Conservation (phyloP, 202 grass and related monocot genomes). For the Setaria italica region DNA sequence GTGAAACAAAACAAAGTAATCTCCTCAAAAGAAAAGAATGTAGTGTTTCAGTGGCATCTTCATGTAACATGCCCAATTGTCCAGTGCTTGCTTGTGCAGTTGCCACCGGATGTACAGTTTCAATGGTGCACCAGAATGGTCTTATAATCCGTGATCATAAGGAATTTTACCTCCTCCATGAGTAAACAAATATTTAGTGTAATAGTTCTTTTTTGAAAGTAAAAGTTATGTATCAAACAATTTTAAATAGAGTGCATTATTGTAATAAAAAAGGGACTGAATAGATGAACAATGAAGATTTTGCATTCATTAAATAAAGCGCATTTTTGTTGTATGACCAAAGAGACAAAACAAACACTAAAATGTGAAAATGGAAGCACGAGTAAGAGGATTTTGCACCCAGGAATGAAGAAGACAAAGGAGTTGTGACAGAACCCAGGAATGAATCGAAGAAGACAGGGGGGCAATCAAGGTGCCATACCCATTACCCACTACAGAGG, state of each 20-base stretch:
- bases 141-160: constrained; percentile 33
- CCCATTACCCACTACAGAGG: constrained; percentile 16
- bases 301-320: background rate
- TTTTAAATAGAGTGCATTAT: background rate
- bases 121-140: constrained; percentile 40
- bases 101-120: constrained; percentile 41
- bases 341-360: background rate
- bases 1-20: background rate
- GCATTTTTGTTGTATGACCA: background rate
- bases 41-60: background rate
- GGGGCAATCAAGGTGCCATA: constrained; percentile 40
- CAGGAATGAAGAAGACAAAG: background rate
- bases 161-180: constrained; percentile 32
- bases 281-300: background rate
- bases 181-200: background rate
- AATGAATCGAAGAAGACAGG: constrained; percentile 35
- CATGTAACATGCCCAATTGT: background rate
- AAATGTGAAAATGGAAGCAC: background rate
- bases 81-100: background rate
- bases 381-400: constrained; percentile 3
- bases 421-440: constrained; percentile 10
- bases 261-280: background rate
- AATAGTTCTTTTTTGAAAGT: background rate
- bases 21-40: background rate
- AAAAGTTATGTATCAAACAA: background rate